Conservation (phyloP, 23 red algal species). For the Cyanidiococcus yangmingshanensis region DNA sequence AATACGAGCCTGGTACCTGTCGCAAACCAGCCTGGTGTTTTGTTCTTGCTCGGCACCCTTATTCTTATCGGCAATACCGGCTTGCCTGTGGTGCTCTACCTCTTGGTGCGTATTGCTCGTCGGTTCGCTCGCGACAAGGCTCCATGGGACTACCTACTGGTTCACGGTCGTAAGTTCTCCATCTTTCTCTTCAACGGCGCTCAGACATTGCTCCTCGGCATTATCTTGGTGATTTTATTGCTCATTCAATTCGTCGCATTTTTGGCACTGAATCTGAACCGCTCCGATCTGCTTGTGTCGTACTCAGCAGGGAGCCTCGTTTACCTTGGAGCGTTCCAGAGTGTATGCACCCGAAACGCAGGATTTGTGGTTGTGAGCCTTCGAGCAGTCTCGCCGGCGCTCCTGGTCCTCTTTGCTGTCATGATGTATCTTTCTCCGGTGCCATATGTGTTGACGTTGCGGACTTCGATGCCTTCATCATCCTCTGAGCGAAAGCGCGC, state of each 20-base stretch:
- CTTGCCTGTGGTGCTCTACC: not conserved
- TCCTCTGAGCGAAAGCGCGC: not conserved
- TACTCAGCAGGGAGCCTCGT: conserved; percentile 13
- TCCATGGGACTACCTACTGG: not conserved
- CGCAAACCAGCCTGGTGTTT: not conserved
- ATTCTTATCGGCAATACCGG: conserved; percentile 10
- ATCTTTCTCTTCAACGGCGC: conserved; percentile 16
- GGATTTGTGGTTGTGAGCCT: not conserved
- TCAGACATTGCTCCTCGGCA: not conserved
- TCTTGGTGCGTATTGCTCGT: not conserved
- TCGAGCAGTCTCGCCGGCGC: conserved; percentile 6
- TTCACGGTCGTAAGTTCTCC: conserved; percentile 10
- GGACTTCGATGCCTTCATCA: not conserved
- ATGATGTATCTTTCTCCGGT: conserved; percentile 16
- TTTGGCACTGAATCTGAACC: conserved; percentile 13
- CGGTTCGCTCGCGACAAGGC: not conserved
- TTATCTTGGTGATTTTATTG: not conserved
- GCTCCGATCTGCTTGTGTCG: not conserved
- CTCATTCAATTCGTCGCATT: conserved; percentile 8
- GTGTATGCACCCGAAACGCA: conserved; percentile 3
- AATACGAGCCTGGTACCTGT: not conserved
- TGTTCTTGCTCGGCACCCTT: conserved; percentile 1
- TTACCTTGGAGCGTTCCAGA: conserved; percentile 10
- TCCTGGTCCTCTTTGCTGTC: not conserved
- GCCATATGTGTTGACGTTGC: conserved; percentile 17